phyloP scores from a whole-genome alignment of 148 eudicot species.

The Camellia sinensis region DNA sequence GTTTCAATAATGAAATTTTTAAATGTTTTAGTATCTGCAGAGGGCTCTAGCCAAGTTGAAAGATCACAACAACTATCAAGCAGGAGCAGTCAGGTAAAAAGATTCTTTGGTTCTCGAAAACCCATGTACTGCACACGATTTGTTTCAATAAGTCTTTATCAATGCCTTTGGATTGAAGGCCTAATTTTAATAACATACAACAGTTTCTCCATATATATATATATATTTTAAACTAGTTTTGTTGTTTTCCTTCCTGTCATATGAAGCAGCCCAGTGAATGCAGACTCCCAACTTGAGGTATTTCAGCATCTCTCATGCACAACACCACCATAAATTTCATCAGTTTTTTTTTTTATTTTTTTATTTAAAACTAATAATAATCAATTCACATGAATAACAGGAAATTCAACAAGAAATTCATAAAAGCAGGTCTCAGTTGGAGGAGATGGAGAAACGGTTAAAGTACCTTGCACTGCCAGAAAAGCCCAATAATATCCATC shows the following conservation, averaged over 20 bases:
- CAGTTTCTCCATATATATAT: too few species aligned
- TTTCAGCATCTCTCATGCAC: background rate
- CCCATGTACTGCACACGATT: background rate
- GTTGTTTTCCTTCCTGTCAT: slow-evolving; percentile 10
- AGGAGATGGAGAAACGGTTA: slow-evolving; percentile 43
- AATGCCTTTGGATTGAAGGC: too few species aligned
- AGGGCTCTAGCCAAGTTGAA: slow-evolving; percentile 40
- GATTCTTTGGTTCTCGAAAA: background rate
- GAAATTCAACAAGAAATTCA: slow-evolving; percentile 47
- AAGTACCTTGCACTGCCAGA: slow-evolving; percentile 24
- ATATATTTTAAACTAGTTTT: background rate
- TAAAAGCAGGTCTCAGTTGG: slow-evolving; percentile 37
- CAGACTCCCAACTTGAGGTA: slow-evolving; percentile 55
- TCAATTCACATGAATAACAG: slow-evolving; percentile 21
- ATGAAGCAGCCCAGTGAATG: slow-evolving; percentile 33
- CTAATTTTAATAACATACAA: background rate
- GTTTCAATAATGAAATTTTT: background rate
- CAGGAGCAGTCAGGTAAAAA: slow-evolving; percentile 18
- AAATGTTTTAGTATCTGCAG: slow-evolving; percentile 30
- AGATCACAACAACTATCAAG: slow-evolving; percentile 26
- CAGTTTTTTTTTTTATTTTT: background rate
- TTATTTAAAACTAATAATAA: background rate
- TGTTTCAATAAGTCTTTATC: too few species aligned
- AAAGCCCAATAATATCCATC: background rate
- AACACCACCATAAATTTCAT: background rate